Evolutionary conservation across 108 stramenopile species (phyloP).

Genomic region (Asterionellopsis glacialis): DNA sequence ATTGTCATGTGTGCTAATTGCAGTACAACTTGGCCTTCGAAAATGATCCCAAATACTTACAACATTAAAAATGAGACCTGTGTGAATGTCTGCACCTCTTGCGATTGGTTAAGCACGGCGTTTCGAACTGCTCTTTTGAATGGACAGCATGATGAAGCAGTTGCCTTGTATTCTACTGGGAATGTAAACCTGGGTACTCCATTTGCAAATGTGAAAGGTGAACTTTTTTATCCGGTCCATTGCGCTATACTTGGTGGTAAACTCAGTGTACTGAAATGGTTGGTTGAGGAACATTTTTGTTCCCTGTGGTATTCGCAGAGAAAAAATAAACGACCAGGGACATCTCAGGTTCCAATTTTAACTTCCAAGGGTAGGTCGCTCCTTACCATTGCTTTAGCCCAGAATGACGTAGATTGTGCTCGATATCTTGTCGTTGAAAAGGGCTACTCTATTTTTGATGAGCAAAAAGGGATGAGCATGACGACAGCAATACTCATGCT

Average conservation of each 20-base stretch:
- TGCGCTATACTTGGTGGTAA: slow-evolving; percentile 54
- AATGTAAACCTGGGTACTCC: slow-evolving; percentile 45
- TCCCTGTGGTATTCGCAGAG: slow-evolving; percentile 45
- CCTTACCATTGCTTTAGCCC: slow-evolving; percentile 61
- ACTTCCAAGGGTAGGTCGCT: slow-evolving; percentile 69
- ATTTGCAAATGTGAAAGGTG: slow-evolving; percentile 56
- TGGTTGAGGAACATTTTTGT: slow-evolving; percentile 58
- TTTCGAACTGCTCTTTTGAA: slow-evolving; percentile 56
- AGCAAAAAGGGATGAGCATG: slow-evolving; percentile 42
- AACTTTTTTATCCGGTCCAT: slow-evolving; percentile 53
- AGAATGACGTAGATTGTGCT: slow-evolving; percentile 53
- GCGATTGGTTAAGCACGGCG: slow-evolving; percentile 47
- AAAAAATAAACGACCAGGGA: slow-evolving; percentile 19
- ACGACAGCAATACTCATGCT: slow-evolving; percentile 33
- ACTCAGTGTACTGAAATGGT: slow-evolving; percentile 45
- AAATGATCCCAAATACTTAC: slow-evolving; percentile 60
- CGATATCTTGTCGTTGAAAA: slow-evolving; percentile 79
- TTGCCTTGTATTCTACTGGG: slow-evolving; percentile 46
- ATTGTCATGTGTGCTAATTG: slow-evolving; percentile 49
- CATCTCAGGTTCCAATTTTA: slow-evolving; percentile 37
- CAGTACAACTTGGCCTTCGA: slow-evolving; percentile 39
- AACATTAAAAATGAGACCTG: slow-evolving; percentile 40
- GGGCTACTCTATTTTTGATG: slow-evolving; percentile 42
- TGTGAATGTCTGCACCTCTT: slow-evolving; percentile 48
- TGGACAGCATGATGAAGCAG: slow-evolving; percentile 45